Percentiles rank a stretch among this genome's conserved stretches.
These are phyloP conservation scores for Peronospora destructor DNA, from an alignment of 352 stramenopile genomes.

Conservation along the genomic window DNA sequence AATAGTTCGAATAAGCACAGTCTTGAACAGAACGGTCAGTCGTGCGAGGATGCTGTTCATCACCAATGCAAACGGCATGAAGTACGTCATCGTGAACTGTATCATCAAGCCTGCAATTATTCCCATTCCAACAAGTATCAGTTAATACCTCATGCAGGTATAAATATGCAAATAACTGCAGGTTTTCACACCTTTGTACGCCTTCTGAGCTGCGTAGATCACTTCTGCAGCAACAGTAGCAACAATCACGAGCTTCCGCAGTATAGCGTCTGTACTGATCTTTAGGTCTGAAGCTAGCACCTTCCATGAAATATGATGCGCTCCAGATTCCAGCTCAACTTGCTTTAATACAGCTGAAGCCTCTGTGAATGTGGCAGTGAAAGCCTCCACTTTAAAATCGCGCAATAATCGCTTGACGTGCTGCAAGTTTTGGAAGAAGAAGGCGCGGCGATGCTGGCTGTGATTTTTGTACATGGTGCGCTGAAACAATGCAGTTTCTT, in stretches of 20 bases:
- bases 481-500: slow-evolving; percentile 65
- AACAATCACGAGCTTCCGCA: slow-evolving; percentile 40
- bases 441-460: slow-evolving; percentile 76
- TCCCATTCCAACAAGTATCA: not conserved
- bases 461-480: slow-evolving; percentile 86
- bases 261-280: slow-evolving; percentile 33
- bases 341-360: slow-evolving; percentile 36
- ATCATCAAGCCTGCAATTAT: slow-evolving; percentile 36
- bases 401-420: slow-evolving; percentile 66
- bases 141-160: slow-evolving; percentile 1
- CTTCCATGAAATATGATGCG: slow-evolving; percentile 79
- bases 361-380: slow-evolving; percentile 36
- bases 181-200: slow-evolving; percentile 45
- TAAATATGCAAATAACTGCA: not conserved
- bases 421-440: slow-evolving; percentile 78
- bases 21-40: slow-evolving; percentile 54
- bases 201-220: slow-evolving; percentile 61
- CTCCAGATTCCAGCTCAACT: slow-evolving; percentile 36
- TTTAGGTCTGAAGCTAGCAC: slow-evolving; percentile 57
- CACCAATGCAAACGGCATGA: slow-evolving; percentile 76
- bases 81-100: slow-evolving; percentile 84
- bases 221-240: slow-evolving; percentile 28
- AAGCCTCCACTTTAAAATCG: slow-evolving; percentile 33
- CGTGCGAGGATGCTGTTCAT: slow-evolving; percentile 73
- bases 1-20: slow-evolving; percentile 50